Evolutionary conservation across 2,329 filamentous ascomycete genomes (phyloP), one percentile per base, ranked within the genome.

Genomic region (Juglanconis oblonga): DNA sequence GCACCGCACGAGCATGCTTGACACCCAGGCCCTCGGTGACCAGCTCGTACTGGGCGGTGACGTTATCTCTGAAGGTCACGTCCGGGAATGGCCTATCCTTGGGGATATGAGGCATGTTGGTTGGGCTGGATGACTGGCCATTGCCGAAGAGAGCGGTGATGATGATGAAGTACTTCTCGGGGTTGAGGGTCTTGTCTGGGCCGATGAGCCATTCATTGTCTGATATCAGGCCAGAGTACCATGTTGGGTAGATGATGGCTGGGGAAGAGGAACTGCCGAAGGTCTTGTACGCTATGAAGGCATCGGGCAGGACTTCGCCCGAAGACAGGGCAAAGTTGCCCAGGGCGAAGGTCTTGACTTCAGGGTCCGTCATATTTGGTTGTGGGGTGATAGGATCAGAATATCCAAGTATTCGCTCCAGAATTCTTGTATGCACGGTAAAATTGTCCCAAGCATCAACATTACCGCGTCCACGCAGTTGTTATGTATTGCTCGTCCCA

Each of bases 151-250:
- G 72, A 0, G 79, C 82, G 1, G 77, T 73, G 10, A 83, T 71
- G 42, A 85, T 74, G 57, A 84, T 76, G 64, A 76, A 81, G 71
- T 81, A 81, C 31, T 72, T 67, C 5, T 54, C 75, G 0, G 89
- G 88, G 62, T 82, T 82, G 48, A 93, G 77, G 0, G 86, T 82
- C 70, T 85, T 90, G 65, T 85, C 80, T 5, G 81, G 71, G 11
- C 88, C 87, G 47, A 91, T 81, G 10, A 93, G 81, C 90, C 90
- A 92, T 69, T 89, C 80, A 62, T 93, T 93, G 67, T 90, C 87
- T 2, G 80, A 76, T 63, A 93, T 90, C 3, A 74, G 77, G 75
- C 72, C 73, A 56, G 70, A 73, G 70, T 87, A 93, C 90, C 90
- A 93, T 2, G 86, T 87, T 2, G 90, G 90, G 68, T 93, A 93